A percentile compares a stretch with the other conserved stretches of the same genome.
Evolutionary conservation across 495 filamentous ascomycete species (phyloP).

Genomic region (Lindgomyces ingoldianus): DNA sequence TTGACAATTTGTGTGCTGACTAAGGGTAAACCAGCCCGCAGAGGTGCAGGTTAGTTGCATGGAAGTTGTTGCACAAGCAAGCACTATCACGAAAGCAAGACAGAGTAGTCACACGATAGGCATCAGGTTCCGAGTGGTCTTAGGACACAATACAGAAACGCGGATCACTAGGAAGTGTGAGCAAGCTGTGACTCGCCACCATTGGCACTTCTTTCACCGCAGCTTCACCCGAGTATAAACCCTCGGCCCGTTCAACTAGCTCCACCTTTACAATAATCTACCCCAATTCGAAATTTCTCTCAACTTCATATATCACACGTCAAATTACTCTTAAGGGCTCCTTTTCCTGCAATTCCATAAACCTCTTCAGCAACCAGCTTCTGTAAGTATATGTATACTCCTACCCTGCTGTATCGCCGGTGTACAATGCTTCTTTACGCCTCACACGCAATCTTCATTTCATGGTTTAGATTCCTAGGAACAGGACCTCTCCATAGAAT

Average conservation of each 20-base stretch:
- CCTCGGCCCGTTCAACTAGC: background rate
- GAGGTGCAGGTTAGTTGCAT: no score
- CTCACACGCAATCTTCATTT: background rate
- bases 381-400: background rate
- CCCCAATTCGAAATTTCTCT: no score
- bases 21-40: no score
- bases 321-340: background rate
- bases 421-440: no score
- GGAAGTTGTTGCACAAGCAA: no score
- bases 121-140: no score
- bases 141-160: no score
- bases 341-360: background rate
- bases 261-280: no score
- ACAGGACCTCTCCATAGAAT: background rate
- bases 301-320: background rate
- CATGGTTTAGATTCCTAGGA: background rate
- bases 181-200: background rate
- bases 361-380: background rate
- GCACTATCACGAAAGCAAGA: background rate
- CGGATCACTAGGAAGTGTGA: no score
- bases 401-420: background rate
- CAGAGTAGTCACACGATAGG: background rate
- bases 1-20: no score
- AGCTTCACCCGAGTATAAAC: background rate
- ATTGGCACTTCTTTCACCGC: background rate